Evolutionary conservation across 2,329 filamentous ascomycete genomes (phyloP), one percentile per base, ranked within the genome.

Genomic region (Myriosclerotinia curreyana): DNA sequence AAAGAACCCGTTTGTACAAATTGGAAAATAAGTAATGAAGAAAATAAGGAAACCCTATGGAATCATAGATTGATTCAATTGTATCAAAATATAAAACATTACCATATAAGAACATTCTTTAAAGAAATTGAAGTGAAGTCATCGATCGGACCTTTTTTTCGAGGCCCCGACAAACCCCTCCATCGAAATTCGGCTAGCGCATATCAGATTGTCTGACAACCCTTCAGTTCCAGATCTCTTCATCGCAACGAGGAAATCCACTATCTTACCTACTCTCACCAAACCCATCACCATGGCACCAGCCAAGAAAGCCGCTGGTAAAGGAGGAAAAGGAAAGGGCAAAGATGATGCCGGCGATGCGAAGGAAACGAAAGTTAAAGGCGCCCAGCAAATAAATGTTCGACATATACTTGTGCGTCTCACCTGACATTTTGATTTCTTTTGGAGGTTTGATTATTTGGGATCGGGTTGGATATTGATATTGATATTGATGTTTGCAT

Each of bases 331-430:
- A 5, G 68, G 66, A 7, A 74, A 73, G 44, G 73, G 72, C 34
- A 75, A 74, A 49, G 74, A 67, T 70, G 74, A 67, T 70, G 75
- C 75, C 25, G 80, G 80, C 63, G 73, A 73, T 14, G 73, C 74
- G 50, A 73, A 71, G 38, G 73, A 69, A 31, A 69, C 70, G 22
- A 83, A 83, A 69, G 77, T 80, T 64, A 89, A 87, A 72, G 81
- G 85, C 31, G 87, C 86, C 0, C 86, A 87, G 71, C 81, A 81
- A 65, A 89, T 92, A 77, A 90, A 91, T 72, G 87, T 89, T 60
- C 83, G 89, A 49, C 89, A 92, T 75, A 91, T 92, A 53, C 64
- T 75, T 66, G 74, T 75, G 65, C 38, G 67, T 69, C 7, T 50
- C 51, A 59, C 53, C 54, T 56, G 60, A 62, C 31, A 11, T 38